Percentiles rank a stretch among this genome's conserved stretches.
Conservation (phyloP, 108 stramenopile species). For the Bacterosira constricta region DNA sequence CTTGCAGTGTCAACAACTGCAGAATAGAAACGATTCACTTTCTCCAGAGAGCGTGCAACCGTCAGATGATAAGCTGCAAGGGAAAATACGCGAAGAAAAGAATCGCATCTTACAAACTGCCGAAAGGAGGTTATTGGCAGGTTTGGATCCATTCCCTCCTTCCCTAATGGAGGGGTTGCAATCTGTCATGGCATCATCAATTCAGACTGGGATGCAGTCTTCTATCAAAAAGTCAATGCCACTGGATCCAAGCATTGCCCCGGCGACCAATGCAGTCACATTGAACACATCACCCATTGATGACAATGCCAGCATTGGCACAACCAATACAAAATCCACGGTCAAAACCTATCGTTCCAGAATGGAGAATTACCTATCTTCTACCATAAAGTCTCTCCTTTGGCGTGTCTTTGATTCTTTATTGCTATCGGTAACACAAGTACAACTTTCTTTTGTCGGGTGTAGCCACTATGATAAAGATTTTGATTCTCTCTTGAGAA, state of each 20-base stretch:
- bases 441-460: constrained; percentile 33
- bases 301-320: neutral
- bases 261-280: constrained; percentile 16
- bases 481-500: constrained; percentile 1
- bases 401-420: constrained; percentile 46
- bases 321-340: neutral
- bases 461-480: constrained; percentile 47
- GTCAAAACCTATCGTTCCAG: constrained; percentile 8
- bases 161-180: constrained; percentile 17
- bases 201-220: neutral
- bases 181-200: constrained; percentile 9
- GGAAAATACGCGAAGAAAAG: constrained; percentile 29
- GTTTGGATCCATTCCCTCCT: constrained; percentile 45
- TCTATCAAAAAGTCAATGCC: constrained; percentile 1
- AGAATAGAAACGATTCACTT: neutral
- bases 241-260: too few relatives aligned
- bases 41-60: neutral
- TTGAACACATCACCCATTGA: neutral
- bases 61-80: constrained; percentile 2
- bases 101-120: constrained; percentile 43
- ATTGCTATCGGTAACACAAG: constrained; percentile 30
- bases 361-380: constrained; percentile 39
- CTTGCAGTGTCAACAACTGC: neutral
- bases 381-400: constrained; percentile 31
- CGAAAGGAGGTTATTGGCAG: constrained; percentile 37